Evolutionary conservation across 2,329 filamentous ascomycete species (phyloP), one percentile per base, ranked within the genome.

Genomic region (Fusarium miscanthi): DNA sequence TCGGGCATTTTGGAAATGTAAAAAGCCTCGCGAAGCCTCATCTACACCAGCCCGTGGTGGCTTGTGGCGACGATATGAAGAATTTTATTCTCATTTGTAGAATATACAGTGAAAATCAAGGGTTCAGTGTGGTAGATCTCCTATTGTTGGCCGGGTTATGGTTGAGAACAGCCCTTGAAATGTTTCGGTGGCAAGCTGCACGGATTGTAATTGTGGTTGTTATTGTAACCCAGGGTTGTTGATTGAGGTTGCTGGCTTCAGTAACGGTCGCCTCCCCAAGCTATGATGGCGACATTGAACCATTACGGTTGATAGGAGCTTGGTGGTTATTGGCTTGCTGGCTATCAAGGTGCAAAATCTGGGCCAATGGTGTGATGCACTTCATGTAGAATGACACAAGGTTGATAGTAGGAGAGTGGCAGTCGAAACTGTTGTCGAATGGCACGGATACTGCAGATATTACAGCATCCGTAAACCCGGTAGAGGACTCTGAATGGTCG

Each of bases 221-320:
- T 40, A 30, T 48, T 43, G 35, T 46, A 59, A 69, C 63, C 49
- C 56, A 57, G 63, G 61, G 41, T 43, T 63, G 63, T 56, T 45
- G 53, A 38, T 51, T 57, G 51, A 57, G 57, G 48, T 43, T 46
- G 33, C 30, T 58, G 35, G 59, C 40, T 58, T 40, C 52, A 76
- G 59, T 46, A 77, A 76, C 70, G 59, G 66, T 74, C 68, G 75
- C 75, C 74, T 63, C 73, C 62, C 67, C 43, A 62, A 64, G 61
- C 61, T 49, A 61, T 65, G 63, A 63, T 68, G 70, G 72, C 70
- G 51, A 49, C 49, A 63, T 56, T 41, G 59, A 54, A 57, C 37
- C 42, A 69, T 41, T 45, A 38, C 59, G 63, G 62, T 61, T 72
- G 48, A 70, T 51, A 63, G 66, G 52, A 63, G 52, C 65, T 51